phyloP scores from a whole-genome alignment of 306 rosid genomes.

The Gastrolobium villosum region DNA sequence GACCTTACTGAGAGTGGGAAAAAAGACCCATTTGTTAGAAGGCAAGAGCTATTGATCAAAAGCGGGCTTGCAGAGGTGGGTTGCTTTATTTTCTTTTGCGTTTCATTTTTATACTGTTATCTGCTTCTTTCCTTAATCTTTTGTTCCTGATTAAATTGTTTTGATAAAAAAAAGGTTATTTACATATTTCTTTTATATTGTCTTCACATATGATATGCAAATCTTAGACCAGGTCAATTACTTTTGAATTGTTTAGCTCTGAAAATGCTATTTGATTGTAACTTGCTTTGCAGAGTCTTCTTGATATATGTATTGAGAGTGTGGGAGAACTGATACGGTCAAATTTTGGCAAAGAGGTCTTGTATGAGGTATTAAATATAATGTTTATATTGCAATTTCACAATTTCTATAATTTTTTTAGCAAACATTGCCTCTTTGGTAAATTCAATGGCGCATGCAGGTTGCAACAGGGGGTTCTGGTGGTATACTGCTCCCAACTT shows the following conservation, averaged over 20 bases:
- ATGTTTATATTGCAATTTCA: constrained; percentile 8
- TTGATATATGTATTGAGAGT: constrained; percentile 72
- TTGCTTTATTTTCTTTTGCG: constrained; percentile 44
- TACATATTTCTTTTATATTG: background rate
- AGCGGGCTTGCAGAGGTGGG: constrained; percentile 96
- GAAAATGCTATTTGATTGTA: constrained; percentile 38
- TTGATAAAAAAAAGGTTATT: constrained; percentile 6
- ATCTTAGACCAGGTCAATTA: constrained; percentile 25
- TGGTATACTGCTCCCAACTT: constrained; percentile 75
- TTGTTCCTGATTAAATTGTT: background rate
- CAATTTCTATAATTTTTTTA: background rate
- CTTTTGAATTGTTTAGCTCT: constrained; percentile 36
- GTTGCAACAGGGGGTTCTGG: constrained; percentile 81
- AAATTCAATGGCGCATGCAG: constrained; percentile 55
- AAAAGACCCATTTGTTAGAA: constrained; percentile 85
- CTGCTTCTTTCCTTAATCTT: constrained; percentile 33
- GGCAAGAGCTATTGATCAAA: constrained; percentile 90
- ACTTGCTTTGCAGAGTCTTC: constrained; percentile 71
- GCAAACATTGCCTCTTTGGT: constrained; percentile 8
- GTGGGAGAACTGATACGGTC: constrained; percentile 78
- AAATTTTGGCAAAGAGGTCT: constrained; percentile 89
- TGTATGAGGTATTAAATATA: constrained; percentile 77
- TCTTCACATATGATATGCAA: constrained; percentile 20
- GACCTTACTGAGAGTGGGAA: constrained; percentile 80
- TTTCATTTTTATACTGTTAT: constrained; percentile 23